These are phyloP conservation scores for Dimocarpus longan DNA, from an alignment of 345 rosid genomes.

Conservation along the genomic window DNA sequence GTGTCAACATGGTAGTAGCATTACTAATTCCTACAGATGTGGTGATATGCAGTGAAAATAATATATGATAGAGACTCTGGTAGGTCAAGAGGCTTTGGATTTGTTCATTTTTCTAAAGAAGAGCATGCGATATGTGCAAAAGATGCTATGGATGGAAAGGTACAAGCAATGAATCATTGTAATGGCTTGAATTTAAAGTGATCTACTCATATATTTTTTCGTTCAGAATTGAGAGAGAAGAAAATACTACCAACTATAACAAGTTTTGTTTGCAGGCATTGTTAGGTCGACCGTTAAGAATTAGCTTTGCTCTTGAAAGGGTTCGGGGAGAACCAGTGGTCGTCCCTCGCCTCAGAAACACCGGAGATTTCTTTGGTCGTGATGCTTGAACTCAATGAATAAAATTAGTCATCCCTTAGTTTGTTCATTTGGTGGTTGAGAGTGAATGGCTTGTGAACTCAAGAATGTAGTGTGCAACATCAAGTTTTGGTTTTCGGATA, in stretches of 20 bases:
- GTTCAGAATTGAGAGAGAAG: not conserved
- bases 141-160: constrained; percentile 97
- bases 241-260: constrained; percentile 7
- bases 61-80: constrained; percentile 75
- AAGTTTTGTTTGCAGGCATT: constrained; percentile 55
- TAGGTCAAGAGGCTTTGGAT: constrained; percentile 91
- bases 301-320: constrained; percentile 68
- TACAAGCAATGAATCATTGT: constrained; percentile 18
- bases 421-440: not conserved
- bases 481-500: not conserved
- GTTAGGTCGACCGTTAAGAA: constrained; percentile 77
- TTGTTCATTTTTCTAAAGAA: constrained; percentile 66
- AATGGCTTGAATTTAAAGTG: constrained; percentile 2
- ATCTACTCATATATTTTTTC: not conserved
- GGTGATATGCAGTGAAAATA: constrained; percentile 58
- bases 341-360: constrained; percentile 59
- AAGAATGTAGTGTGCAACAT: not conserved
- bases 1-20: not conserved
- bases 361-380: constrained; percentile 13
- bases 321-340: constrained; percentile 87
- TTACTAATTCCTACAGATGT: not conserved
- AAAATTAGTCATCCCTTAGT: not conserved
- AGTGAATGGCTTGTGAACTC: not conserved
- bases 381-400: not conserved
- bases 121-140: constrained; percentile 64